Percentiles rank a stretch among this genome's conserved stretches.
Evolutionary conservation across 2,329 filamentous ascomycete genomes (phyloP).

Genomic region (Diplodia intermedia): DNA sequence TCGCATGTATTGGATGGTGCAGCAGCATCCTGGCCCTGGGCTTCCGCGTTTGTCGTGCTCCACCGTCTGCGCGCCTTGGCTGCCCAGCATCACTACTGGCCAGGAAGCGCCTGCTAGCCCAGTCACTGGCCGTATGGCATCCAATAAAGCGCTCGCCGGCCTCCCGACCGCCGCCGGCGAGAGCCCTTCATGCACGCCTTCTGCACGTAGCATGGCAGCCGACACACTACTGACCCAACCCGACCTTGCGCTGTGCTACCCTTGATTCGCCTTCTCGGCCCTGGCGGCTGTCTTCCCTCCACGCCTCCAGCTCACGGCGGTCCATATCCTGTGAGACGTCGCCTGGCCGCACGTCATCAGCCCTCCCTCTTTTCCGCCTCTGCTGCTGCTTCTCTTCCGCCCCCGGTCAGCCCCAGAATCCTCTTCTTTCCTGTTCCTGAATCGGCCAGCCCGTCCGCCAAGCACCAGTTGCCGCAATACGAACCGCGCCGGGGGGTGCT

Average conservation of each 20-base stretch:
- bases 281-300: neutral
- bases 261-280: slow-evolving; percentile 4
- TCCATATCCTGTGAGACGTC: slow-evolving; percentile 24
- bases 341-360: slow-evolving; percentile 30
- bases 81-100: neutral
- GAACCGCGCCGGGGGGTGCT: slow-evolving; percentile 26
- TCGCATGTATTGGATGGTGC: slow-evolving; percentile 33
- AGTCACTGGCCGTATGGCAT: neutral
- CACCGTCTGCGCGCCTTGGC: slow-evolving; percentile 3
- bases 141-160: slow-evolving; percentile 22
- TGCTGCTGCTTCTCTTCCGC: slow-evolving; percentile 11
- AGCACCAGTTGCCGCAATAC: slow-evolving; percentile 27
- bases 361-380: slow-evolving; percentile 9
- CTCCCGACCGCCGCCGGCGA: slow-evolving; percentile 12
- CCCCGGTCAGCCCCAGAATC: slow-evolving; percentile 24
- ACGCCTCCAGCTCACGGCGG: slow-evolving; percentile 9
- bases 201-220: slow-evolving; percentile 21
- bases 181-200: slow-evolving; percentile 21
- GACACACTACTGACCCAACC: neutral
- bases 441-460: slow-evolving; percentile 28
- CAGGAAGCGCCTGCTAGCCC: slow-evolving; percentile 15
- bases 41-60: slow-evolving; percentile 28
- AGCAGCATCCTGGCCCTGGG: slow-evolving; percentile 24
- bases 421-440: slow-evolving; percentile 31
- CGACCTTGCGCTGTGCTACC: slow-evolving; percentile 17